Evolutionary conservation across 257 asterid species (phyloP).

Genomic region (Marsdenia floribunda): DNA sequence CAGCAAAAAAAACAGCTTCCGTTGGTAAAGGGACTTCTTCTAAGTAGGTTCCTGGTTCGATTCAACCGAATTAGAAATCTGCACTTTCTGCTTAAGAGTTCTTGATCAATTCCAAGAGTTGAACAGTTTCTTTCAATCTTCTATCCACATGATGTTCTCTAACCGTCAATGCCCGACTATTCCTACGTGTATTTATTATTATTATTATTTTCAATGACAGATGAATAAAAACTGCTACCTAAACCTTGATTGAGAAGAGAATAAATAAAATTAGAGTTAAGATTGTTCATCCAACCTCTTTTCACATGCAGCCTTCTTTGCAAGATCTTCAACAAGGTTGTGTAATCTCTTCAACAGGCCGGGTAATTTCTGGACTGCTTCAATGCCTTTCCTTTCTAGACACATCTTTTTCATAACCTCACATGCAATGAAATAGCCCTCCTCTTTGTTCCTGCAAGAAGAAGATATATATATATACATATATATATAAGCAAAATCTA

Average conservation of each 20-base stretch:
- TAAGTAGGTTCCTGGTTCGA: no score
- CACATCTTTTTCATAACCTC: slow-evolving; percentile 73
- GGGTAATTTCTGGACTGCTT: slow-evolving; percentile 48
- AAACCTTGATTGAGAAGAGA: not conserved
- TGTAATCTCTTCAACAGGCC: slow-evolving; percentile 62
- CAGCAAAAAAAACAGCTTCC: not conserved
- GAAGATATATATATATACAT: not conserved
- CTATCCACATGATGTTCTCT: slow-evolving; percentile 59
- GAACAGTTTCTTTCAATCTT: slow-evolving; percentile 56
- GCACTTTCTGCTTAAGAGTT: not conserved
- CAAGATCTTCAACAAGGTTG: slow-evolving; percentile 61
- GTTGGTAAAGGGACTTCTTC: no score
- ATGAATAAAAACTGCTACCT: not conserved
- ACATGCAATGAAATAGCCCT: slow-evolving; percentile 78
- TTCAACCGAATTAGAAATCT: not conserved
- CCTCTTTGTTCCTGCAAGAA: slow-evolving; percentile 77
- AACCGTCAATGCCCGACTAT: slow-evolving; percentile 23
- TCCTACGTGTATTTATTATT: slow-evolving; percentile 37
- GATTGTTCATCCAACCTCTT: slow-evolving; percentile 45
- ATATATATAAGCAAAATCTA: not conserved
- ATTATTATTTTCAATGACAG: not conserved
- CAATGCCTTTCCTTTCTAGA: slow-evolving; percentile 36
- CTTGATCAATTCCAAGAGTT: slow-evolving; percentile 44
- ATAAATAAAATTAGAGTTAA: not conserved
- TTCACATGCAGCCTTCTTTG: slow-evolving; percentile 58